Evolutionary conservation across 1,139 yeast species (phyloP).

Genomic region (Yamadazyma buinensis): DNA sequence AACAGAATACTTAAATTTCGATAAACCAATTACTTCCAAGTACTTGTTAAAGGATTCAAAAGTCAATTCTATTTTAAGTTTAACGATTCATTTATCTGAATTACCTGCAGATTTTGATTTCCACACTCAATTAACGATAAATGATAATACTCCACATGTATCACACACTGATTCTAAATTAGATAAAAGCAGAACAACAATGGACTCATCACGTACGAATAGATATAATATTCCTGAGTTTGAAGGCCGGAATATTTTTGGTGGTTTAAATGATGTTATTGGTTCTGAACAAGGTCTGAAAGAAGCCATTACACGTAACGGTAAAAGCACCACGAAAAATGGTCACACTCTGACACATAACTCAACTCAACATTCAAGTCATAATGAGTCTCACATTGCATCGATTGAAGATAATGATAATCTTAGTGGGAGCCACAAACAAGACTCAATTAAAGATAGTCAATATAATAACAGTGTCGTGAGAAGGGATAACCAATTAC

Average conservation of each 20-base stretch:
- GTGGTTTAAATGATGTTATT: slow-evolving; percentile 38
- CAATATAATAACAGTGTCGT: background rate
- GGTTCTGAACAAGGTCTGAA: slow-evolving; percentile 11
- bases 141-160: slow-evolving; percentile 16
- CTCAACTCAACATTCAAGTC: no score
- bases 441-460: background rate
- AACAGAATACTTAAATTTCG: slow-evolving; percentile 63
- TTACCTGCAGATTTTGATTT: slow-evolving; percentile 40
- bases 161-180: slow-evolving; percentile 3
- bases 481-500: background rate
- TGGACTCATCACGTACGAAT: slow-evolving; percentile 1
- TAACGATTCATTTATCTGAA: slow-evolving; percentile 39
- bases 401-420: background rate
- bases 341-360: no score
- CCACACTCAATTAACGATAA: slow-evolving; percentile 38
- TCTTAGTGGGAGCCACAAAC: slow-evolving; percentile 1
- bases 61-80: slow-evolving; percentile 69
- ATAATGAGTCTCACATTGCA: no score
- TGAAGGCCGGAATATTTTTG: slow-evolving; percentile 35
- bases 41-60: slow-evolving; percentile 75
- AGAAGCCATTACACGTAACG: slow-evolving; percentile 3
- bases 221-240: slow-evolving; percentile 33
- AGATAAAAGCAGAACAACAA: slow-evolving; percentile 2
- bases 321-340: background rate
- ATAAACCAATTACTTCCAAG: slow-evolving; percentile 51